These are phyloP conservation scores for Trichocomaceae sp. DNA, from an alignment of 2,329 filamentous ascomycete species.

Conservation along the genomic window DNA sequence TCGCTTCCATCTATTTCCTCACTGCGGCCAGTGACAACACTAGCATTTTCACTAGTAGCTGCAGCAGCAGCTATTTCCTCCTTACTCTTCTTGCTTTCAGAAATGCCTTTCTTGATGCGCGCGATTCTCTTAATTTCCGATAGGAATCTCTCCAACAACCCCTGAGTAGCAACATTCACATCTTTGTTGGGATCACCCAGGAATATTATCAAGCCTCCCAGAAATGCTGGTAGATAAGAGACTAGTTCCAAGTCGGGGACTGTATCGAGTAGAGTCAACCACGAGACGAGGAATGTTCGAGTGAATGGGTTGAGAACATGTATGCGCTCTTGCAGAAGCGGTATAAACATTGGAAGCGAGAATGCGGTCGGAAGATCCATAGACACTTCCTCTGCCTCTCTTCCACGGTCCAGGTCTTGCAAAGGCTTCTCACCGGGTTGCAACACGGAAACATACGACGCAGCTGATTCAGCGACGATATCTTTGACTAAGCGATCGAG, in stretches of 20 bases:
- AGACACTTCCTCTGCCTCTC: constrained; percentile 30
- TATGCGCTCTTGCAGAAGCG: constrained; percentile 86
- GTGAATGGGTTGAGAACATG: constrained; percentile 93
- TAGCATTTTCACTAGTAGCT: constrained; percentile 61
- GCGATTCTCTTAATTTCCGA: constrained; percentile 92
- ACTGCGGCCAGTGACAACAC: constrained; percentile 47
- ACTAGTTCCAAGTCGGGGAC: constrained; percentile 96
- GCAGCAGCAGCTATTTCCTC: constrained; percentile 63
- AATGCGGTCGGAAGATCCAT: constrained; percentile 73
- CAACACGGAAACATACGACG: constrained; percentile 87
- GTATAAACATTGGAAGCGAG: constrained; percentile 83
- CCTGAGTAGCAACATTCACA: constrained; percentile 89
- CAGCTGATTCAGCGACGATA: constrained; percentile 89
- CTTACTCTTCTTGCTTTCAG: constrained; percentile 68
- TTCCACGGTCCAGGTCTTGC: constrained; percentile 43
- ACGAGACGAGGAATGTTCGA: constrained; percentile 87
- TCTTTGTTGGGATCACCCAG: constrained; percentile 85
- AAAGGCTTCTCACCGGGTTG: constrained; percentile 38
- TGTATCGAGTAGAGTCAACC: constrained; percentile 90
- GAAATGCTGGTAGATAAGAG: constrained; percentile 82
- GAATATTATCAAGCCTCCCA: constrained; percentile 84
- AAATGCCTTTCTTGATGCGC: constrained; percentile 82
- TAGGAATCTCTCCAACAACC: constrained; percentile 80
- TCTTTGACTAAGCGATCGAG: constrained; percentile 93
- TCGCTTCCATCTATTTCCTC: constrained; percentile 43